A percentile compares a stretch with the other conserved stretches of the same genome.
phyloP scores from a whole-genome alignment of 2,329 filamentous ascomycete genomes.

The Tolypocladium album region DNA sequence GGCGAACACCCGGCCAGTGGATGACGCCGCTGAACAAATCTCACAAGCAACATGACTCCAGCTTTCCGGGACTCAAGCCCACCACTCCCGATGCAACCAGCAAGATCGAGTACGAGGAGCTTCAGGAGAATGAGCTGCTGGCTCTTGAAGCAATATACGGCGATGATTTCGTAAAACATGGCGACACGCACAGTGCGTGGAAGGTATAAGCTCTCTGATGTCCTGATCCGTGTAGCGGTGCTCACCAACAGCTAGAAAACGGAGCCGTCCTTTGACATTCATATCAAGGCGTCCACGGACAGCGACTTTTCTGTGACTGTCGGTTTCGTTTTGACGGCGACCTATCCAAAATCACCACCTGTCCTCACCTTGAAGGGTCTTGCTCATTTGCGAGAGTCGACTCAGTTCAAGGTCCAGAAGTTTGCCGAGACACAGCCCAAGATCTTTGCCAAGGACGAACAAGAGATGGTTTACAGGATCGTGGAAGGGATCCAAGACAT shows the following conservation, averaged over 20 bases:
- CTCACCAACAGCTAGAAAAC: constrained; percentile 47
- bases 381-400: constrained; percentile 56
- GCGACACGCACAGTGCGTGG: constrained; percentile 67
- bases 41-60: constrained; percentile 34
- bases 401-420: constrained; percentile 58
- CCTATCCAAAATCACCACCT: constrained; percentile 79
- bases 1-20: constrained; percentile 35
- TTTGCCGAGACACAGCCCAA: constrained; percentile 49
- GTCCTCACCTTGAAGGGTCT: constrained; percentile 58
- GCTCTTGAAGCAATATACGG: constrained; percentile 81
- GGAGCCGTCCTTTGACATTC: constrained; percentile 73
- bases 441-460: constrained; percentile 38
- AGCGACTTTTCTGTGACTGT: constrained; percentile 60
- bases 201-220: constrained; percentile 45
- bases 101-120: constrained; percentile 64
- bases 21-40: constrained; percentile 34
- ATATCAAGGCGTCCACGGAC: constrained; percentile 63
- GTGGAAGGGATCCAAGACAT: constrained; percentile 62
- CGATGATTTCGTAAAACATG: constrained; percentile 73
- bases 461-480: constrained; percentile 54
- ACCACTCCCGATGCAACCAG: constrained; percentile 27
- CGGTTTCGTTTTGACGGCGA: constrained; percentile 74
- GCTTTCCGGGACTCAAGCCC: constrained; percentile 39
- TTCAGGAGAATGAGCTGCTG: constrained; percentile 80
- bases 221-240: neutral